A percentile compares a stretch with the other conserved stretches of the same genome.
phyloP scores from a whole-genome alignment of 1,284 basidiomycete species.

The Cryptococcus sp. region DNA sequence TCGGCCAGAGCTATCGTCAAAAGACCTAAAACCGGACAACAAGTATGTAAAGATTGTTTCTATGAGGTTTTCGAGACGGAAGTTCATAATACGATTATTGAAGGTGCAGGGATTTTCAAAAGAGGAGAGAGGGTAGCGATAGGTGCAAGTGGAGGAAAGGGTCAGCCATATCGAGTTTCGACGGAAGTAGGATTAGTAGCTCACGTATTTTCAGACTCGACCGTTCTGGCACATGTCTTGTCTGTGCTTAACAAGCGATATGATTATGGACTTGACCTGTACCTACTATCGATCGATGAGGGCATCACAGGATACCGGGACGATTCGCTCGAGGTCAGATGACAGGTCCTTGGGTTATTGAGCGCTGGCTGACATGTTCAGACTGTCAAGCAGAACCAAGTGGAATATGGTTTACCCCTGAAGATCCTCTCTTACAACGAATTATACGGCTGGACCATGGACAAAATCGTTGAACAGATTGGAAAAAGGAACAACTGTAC shows the following conservation, averaged over 20 bases:
- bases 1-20: slow-evolving; percentile 80
- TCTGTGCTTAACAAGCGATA: slow-evolving; percentile 92
- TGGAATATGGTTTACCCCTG: slow-evolving; percentile 90
- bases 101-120: slow-evolving; percentile 70
- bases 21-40: slow-evolving; percentile 93
- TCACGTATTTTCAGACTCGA: slow-evolving; percentile 67
- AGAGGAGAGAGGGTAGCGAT: slow-evolving; percentile 94
- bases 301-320: slow-evolving; percentile 98
- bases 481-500: slow-evolving; percentile 99
- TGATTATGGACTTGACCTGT: slow-evolving; percentile 84
- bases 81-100: slow-evolving; percentile 86
- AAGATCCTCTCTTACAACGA: slow-evolving; percentile 96
- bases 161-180: slow-evolving; percentile 46
- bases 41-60: slow-evolving; percentile 92
- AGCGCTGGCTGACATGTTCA: slow-evolving; percentile 38
- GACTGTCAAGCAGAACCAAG: slow-evolving; percentile 97
- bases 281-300: slow-evolving; percentile 94
- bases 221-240: slow-evolving; percentile 95
- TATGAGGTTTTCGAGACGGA: slow-evolving; percentile 98
- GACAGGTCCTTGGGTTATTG: not conserved
- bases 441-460: slow-evolving; percentile 99
- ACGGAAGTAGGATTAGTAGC: not conserved
- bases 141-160: slow-evolving; percentile 96
- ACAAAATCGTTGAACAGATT: slow-evolving; percentile 85
- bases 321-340: slow-evolving; percentile 82